Conservation (phyloP, 106 monocot species). For the Dendrobium nobile region DNA sequence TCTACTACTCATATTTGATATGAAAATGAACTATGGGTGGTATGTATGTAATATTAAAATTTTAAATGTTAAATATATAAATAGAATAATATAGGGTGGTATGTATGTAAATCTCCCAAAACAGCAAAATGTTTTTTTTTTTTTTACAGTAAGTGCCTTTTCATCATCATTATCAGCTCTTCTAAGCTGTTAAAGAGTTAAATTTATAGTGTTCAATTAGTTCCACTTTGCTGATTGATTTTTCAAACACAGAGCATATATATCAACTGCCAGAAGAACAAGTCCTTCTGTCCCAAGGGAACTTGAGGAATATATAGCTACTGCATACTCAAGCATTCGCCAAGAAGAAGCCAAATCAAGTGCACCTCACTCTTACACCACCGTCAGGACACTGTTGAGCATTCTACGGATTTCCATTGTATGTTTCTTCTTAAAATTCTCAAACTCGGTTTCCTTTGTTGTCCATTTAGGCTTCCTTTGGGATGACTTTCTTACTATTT, state of each 20-base stretch:
- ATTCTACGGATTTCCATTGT: slow-evolving; percentile 96
- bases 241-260: slow-evolving; percentile 60
- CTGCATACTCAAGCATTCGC: slow-evolving; percentile 93
- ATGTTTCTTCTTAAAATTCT: slow-evolving; percentile 18
- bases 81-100: no score
- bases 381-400: slow-evolving; percentile 90
- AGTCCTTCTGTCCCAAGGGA: slow-evolving; percentile 79
- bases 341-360: slow-evolving; percentile 97
- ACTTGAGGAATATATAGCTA: slow-evolving; percentile 92
- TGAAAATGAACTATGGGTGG: no score
- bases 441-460: not conserved
- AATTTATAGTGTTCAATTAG: not conserved
- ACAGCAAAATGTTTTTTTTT: not conserved
- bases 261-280: slow-evolving; percentile 82
- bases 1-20: no score
- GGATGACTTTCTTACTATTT: no score
- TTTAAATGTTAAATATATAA: no score
- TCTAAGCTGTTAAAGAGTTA: no score
- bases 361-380: slow-evolving; percentile 94
- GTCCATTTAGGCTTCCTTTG: not conserved
- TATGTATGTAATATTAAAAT: no score
- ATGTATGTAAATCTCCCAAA: not conserved
- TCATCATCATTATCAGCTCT: not conserved
- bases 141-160: not conserved
- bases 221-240: not conserved